Conservation (phyloP, 2,329 filamentous ascomycete species). For the Trichoderma oligosporum region DNA sequence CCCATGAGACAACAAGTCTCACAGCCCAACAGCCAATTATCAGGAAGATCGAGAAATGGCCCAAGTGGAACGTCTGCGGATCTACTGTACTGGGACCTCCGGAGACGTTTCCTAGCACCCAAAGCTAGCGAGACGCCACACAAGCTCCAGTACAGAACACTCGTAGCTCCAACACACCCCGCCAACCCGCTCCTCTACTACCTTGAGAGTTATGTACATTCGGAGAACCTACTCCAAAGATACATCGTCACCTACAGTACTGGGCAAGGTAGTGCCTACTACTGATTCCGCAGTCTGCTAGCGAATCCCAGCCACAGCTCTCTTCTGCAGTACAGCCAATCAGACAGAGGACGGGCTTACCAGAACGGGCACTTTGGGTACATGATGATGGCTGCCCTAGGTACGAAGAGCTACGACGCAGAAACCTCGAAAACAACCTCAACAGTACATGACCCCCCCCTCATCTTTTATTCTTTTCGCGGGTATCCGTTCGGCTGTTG, state of each 20-base stretch:
- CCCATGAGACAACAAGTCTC: background rate
- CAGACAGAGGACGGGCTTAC: background rate
- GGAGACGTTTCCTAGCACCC: conserved; percentile 15
- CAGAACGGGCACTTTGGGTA: background rate
- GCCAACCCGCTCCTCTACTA: too few species aligned
- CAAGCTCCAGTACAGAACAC: too few species aligned
- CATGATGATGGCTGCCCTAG: background rate
- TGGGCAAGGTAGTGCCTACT: too few species aligned
- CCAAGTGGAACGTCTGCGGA: conserved; percentile 7
- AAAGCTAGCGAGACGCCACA: too few species aligned
- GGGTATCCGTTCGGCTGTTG: conserved; percentile 3
- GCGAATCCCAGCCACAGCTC: conserved; percentile 7
- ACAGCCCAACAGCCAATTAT: conserved; percentile 33
- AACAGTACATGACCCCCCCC: background rate
- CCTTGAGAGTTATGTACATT: too few species aligned
- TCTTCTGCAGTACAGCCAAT: background rate
- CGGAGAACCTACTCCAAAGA: too few species aligned
- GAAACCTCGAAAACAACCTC: background rate
- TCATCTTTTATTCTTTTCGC: background rate
- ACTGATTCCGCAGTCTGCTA: background rate
- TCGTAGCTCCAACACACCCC: background rate
- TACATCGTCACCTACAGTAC: too few species aligned
- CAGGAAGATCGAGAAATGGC: conserved; percentile 32
- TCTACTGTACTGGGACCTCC: conserved; percentile 13
- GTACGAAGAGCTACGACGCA: background rate